phyloP scores from a whole-genome alignment of 352 stramenopile genomes.

The Pythium phragmitis region DNA sequence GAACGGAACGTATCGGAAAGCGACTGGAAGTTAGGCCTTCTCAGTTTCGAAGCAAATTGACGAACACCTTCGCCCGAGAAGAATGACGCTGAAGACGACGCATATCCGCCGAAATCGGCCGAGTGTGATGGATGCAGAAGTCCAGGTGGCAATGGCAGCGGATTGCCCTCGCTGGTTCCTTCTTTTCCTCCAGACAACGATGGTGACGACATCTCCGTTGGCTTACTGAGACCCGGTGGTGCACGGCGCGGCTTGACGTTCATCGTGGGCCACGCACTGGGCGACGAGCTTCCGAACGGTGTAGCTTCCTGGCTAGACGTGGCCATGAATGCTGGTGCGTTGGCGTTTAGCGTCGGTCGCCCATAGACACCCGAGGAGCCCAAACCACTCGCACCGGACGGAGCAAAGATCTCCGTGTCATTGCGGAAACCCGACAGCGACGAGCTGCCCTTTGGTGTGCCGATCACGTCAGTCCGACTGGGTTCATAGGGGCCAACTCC shows the following conservation, averaged over 20 bases:
- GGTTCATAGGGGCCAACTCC: background rate
- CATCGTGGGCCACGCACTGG: conserved; percentile 22
- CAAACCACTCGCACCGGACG: background rate
- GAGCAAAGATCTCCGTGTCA: conserved; percentile 22
- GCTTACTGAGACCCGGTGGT: conserved; percentile 45
- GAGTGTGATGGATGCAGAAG: conserved; percentile 5
- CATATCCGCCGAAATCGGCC: conserved; percentile 14
- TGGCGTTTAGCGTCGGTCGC: conserved; percentile 21
- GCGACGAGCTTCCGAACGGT: conserved; percentile 20
- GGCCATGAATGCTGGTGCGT: conserved; percentile 24
- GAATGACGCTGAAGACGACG: conserved; percentile 11
- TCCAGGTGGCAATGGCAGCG: conserved; percentile 16
- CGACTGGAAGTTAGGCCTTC: conserved; percentile 11
- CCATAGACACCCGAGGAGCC: conserved; percentile 13
- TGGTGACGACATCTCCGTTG: background rate
- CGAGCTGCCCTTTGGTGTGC: conserved; percentile 7
- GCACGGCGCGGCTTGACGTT: conserved; percentile 38
- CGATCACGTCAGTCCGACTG: background rate
- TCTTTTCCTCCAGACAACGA: background rate
- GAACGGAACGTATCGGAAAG: conserved; percentile 18
- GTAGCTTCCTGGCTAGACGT: conserved; percentile 14
- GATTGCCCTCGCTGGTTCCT: background rate
- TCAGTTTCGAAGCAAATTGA: conserved; percentile 22
- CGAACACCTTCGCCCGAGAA: conserved; percentile 19
- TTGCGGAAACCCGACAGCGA: conserved; percentile 12